A percentile compares a stretch with the other conserved stretches of the same genome.
Conservation (phyloP, 805 yeast genomes). For the Blastobotrys muscicola region DNA sequence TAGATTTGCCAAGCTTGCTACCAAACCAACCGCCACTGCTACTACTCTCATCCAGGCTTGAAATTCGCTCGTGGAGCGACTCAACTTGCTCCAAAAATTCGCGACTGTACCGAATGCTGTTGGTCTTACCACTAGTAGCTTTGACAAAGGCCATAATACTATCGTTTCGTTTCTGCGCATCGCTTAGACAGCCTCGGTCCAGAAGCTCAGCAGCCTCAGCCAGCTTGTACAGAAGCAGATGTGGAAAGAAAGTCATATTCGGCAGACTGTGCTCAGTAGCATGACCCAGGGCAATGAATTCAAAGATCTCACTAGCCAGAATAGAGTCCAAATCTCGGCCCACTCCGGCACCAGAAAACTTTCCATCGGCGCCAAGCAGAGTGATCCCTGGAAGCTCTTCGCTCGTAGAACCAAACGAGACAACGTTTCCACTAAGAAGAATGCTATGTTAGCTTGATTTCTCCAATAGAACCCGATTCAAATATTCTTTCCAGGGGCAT, state of each 20-base stretch:
- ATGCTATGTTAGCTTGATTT: constrained; percentile 12
- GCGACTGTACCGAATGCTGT: constrained; percentile 17
- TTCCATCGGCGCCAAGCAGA: constrained; percentile 21
- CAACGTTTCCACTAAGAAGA: constrained; percentile 24
- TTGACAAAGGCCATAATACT: constrained; percentile 33
- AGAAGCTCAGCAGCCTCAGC: constrained; percentile 60
- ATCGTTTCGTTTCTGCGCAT: constrained; percentile 59
- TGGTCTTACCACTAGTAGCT: constrained; percentile 17
- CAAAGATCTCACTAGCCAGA: constrained; percentile 62
- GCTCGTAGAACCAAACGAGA: constrained; percentile 21
- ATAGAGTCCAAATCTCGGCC: constrained; percentile 40
- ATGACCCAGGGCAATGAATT: constrained; percentile 36
- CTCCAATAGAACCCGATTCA: too few species aligned
- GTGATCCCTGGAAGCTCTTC: constrained; percentile 13
- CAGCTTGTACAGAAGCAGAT: constrained; percentile 50
- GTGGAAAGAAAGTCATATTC: constrained; percentile 31
- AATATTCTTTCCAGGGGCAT: neutral
- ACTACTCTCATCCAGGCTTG: constrained; percentile 17
- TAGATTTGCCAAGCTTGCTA: constrained; percentile 34
- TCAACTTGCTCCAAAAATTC: constrained; percentile 34
- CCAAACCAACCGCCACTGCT: constrained; percentile 62
- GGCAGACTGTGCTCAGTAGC: constrained; percentile 22
- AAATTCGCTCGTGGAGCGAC: constrained; percentile 34
- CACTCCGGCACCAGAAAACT: constrained; percentile 29
- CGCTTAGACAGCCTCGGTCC: constrained; percentile 51